Base-by-base conservation (phyloP, 2,329 filamentous ascomycete genomes). In the Fusarium irregulare region DNA sequence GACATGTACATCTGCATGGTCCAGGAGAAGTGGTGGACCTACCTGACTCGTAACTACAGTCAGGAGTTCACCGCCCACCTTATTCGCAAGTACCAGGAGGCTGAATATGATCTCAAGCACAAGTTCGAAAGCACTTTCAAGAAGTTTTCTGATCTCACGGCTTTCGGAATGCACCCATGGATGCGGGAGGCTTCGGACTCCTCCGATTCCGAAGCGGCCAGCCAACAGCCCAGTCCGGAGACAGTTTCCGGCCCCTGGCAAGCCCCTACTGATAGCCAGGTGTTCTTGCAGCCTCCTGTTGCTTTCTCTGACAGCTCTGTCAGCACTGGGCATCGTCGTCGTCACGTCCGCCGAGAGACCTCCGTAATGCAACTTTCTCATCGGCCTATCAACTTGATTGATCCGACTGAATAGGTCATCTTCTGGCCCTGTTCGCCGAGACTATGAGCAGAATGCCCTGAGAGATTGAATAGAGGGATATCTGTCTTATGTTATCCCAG, bases 1-100 rank as follows among this genome's bases (percentile, higher is more conserved):
- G 25, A 18, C 4, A 42, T 72, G 5, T 70, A 68, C 16, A 45
- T 72, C 14, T 47, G 44, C 42, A 40, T 58, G 11, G 34, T 72
- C 8, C 50, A 55, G 9, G 28, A 34, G 10, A 45, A 49, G n/a
- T 42, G 44, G 40, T 72, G 66, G 62, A 3, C 3, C 2, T 44
- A n/a, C 2, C 6, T 37, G 11, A 30, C 45, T 5, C 7, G n/a
- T 3, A 18, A 25, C 5, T 63, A 57, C 12, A 12, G 45, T 11
- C 3, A n/a, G 7, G 8, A 25, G 3, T 72, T 72, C 44, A 41
- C 8, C 20, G 20, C 41, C 1, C 23, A 45, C 4, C 46, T 67
- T 18, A 20, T 54, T 2, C 9, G 12, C 14, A 16, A 42, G 2
- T 27, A 21, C 10, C 16, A n/a, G 1, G 34, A 37, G 9, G 9